Evolutionary conservation across 129 eudicot genomes (phyloP), one percentile per base, ranked within the genome.

Genomic region (Tagetes erecta): DNA sequence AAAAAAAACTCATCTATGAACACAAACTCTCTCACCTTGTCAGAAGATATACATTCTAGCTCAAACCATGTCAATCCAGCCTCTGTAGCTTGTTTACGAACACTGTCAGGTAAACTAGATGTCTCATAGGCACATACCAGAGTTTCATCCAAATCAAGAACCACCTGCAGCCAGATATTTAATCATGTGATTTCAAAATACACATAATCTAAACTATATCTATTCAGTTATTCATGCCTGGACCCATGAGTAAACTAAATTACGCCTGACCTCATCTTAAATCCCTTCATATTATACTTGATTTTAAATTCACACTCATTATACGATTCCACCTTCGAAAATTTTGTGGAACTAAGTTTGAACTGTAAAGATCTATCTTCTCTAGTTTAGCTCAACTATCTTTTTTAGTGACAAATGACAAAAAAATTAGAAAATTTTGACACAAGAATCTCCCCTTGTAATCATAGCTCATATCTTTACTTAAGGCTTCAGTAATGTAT

Each of bases 71-170:
- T 85, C 75, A 95, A 74, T 68, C 97, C 97, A 80, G 92, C 96
- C 70, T 95, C 97, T 20, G 90, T 86, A 58, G 99, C 99, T 82
- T 91, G 97, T 81, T 78, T 83, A 51, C 87, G 85, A 68, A 95
- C 75, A 53, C 83, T 78, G 62, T 94, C 85, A 73, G 99, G 99
- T 75, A 95, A 85, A 78, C 94, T 95, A 45, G 92, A 86, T 49
- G 97, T 88, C 79, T 95, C 99, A 80, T 95, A 95, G 34, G 99
- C 96, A 85, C 99, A 95, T 4, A 95, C 94, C 67, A 95, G 67
- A 66, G 99, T 95, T 82, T 95, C 99, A 75, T 95, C 99, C 84
- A 95, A 82, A 76, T 95, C 99, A 65, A 95, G 99, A 86, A 91
- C 99, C 77, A 95, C 99, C 99, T 95, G 86, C 79, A 82, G 56